A percentile compares a stretch with the other conserved stretches of the same genome.
These are phyloP conservation scores for Lathyrus aphaca DNA, from an alignment of 306 rosid species.

Conservation along the genomic window DNA sequence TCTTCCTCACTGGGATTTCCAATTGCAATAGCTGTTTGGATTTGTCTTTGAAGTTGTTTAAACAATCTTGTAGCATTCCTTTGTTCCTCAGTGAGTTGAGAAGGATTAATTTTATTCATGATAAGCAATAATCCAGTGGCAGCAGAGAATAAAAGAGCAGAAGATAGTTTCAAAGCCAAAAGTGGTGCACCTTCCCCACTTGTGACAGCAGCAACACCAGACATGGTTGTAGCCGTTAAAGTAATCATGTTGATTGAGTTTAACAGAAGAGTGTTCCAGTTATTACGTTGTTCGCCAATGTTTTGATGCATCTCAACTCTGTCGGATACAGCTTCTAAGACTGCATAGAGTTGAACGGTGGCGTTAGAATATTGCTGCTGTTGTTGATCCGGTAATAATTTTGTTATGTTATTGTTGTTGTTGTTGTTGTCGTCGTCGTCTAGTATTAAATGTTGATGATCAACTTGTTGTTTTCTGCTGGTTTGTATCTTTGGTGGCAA, in stretches of 20 bases:
- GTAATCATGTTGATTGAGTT: slow-evolving; percentile 81
- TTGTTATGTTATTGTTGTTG: neutral
- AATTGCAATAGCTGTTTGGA: slow-evolving; percentile 44
- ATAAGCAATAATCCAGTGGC: slow-evolving; percentile 63
- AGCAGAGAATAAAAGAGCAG: slow-evolving; percentile 62
- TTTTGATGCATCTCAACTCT: slow-evolving; percentile 75
- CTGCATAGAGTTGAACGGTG: slow-evolving; percentile 49
- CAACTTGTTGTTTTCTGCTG: neutral
- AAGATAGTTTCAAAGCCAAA: slow-evolving; percentile 57
- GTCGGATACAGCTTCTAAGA: slow-evolving; percentile 60
- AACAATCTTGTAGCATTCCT: slow-evolving; percentile 72
- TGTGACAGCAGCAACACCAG: slow-evolving; percentile 53
- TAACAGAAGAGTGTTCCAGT: slow-evolving; percentile 69
- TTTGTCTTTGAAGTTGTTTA: slow-evolving; percentile 49
- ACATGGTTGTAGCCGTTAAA: slow-evolving; percentile 66
- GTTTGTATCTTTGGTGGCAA: slow-evolving; percentile 21
- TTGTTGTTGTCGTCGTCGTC: neutral
- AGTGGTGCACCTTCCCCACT: slow-evolving; percentile 37
- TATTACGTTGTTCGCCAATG: slow-evolving; percentile 65
- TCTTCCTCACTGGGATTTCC: slow-evolving; percentile 47
- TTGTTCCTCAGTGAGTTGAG: slow-evolving; percentile 85
- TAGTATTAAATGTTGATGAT: slow-evolving; percentile 32
- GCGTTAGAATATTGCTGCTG: neutral
- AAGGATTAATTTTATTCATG: slow-evolving; percentile 80
- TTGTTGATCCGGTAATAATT: neutral